These are phyloP conservation scores for Trichosanthes cucumerina DNA, from an alignment of 306 rosid genomes.

Conservation along the genomic window DNA sequence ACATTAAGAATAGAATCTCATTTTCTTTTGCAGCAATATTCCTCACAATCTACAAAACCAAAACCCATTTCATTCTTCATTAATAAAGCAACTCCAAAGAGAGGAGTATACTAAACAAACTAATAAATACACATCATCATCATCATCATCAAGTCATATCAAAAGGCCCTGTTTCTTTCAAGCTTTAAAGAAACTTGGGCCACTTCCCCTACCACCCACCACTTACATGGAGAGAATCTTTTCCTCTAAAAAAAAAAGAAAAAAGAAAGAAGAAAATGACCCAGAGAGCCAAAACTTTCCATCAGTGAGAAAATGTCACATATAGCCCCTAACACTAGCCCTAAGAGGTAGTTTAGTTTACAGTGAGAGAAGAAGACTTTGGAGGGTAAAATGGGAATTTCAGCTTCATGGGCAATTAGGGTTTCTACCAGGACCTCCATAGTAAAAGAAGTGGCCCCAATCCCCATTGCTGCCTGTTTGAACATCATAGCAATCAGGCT, in stretches of 20 bases:
- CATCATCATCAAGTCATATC: constrained; percentile 4
- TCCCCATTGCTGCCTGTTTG: constrained; percentile 84
- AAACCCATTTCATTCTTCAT: constrained; percentile 22
- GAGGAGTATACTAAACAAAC: constrained; percentile 39
- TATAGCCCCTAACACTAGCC: constrained; percentile 26
- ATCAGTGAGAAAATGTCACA: constrained; percentile 39
- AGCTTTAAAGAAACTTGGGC: constrained; percentile 63
- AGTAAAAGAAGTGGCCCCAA: constrained; percentile 98
- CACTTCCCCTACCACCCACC: constrained; percentile 27
- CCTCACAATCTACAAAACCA: neutral
- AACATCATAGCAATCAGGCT: constrained; percentile 92
- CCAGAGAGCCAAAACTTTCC: constrained; percentile 72
- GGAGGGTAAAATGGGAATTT: constrained; percentile 21
- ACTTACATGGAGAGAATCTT: constrained; percentile 64
- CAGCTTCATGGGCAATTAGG: constrained; percentile 48
- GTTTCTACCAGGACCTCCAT: constrained; percentile 97
- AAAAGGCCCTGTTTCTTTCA: constrained; percentile 45
- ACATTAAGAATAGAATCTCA: constrained; percentile 1
- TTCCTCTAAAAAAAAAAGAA: constrained; percentile 18
- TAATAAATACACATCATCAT: constrained; percentile 41
- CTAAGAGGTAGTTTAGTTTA: constrained; percentile 1
- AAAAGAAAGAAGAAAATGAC: constrained; percentile 23
- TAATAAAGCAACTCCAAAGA: constrained; percentile 53
- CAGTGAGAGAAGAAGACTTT: constrained; percentile 22
- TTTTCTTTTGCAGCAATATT: neutral